Evolutionary conservation across 2,329 filamentous ascomycete species (phyloP), one percentile per base, ranked within the genome.

Genomic region (Ascochyta pisi): DNA sequence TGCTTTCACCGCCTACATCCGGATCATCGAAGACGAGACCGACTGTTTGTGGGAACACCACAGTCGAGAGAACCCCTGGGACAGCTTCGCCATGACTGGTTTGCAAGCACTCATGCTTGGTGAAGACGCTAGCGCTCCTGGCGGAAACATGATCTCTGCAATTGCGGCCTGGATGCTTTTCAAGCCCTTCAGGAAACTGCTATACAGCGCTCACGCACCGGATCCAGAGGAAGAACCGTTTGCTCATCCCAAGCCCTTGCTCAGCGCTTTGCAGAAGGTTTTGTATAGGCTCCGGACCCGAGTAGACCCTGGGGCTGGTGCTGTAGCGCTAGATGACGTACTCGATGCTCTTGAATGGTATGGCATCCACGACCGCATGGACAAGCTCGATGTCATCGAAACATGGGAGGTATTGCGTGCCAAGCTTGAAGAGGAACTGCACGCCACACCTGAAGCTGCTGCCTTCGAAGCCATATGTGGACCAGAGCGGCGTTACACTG

Each of bases 1-100:
- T 39, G 81, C 84, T 0, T 86, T 88, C 58, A 84, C 83, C 56
- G 84, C 81, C 1, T 87, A 87, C 66, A 83, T 88, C 55, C 82
- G 84, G 16, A 78, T 86, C 38, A 75, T 88, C 46, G 71, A 87
- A 23, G 86, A 88, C 62, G 80, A 84, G 2, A 88, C 85, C 0
- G 77, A 81, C 33, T 84, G 83, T 41, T 73, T 87, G 29, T 88
- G 85, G 84, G 86, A 85, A 75, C 84, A 86, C 52, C 73, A 77
- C 29, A 83, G 79, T 50, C 76, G 81, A 34, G 77, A 82, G 0
- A 83, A 84, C 57, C 78, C 79, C 5, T 86, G 83, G 83, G 82
- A 85, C 62, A 83, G 82, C 62, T 76, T 85, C 62, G 74, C 78
- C 5, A 79, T 85, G 70, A 86, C 84, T 27, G 84, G 85, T 4